Evolutionary conservation across 2,329 filamentous ascomycete genomes (phyloP).

Genomic region (Aureobasidium namibiae): DNA sequence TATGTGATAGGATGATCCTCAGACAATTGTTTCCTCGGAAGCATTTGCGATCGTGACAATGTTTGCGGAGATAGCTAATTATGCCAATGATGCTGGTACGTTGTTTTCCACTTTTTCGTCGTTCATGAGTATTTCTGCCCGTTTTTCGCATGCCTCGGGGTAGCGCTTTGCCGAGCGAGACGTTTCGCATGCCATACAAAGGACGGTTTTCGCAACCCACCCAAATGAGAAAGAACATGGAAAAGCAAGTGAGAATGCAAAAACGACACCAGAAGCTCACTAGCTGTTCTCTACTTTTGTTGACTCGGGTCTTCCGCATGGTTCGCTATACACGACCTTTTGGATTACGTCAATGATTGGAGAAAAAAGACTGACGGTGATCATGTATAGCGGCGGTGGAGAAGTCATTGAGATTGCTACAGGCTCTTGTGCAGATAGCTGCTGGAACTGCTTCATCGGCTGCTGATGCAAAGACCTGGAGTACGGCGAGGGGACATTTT

Average conservation of each 20-base stretch:
- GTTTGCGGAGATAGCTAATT: constrained; percentile 2
- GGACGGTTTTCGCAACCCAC: too few relatives aligned
- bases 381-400: constrained; percentile 48
- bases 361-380: not conserved
- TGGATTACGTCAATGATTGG: too few relatives aligned
- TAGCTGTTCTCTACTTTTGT: too few relatives aligned
- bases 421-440: constrained; percentile 31
- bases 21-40: too few relatives aligned
- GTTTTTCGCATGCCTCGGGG: not conserved
- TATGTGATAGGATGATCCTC: too few relatives aligned
- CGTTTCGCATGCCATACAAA: too few relatives aligned
- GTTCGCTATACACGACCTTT: too few relatives aligned
- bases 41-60: not conserved
- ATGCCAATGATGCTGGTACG: constrained; percentile 8
- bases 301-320: too few relatives aligned
- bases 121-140: not conserved
- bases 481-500: constrained; percentile 32
- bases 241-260: too few relatives aligned
- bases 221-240: too few relatives aligned
- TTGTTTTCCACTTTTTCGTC: not conserved
- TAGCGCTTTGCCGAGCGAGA: not conserved
- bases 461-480: constrained; percentile 28
- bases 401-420: constrained; percentile 51
- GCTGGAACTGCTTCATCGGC: constrained; percentile 28
- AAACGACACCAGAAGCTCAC: too few relatives aligned